Evolutionary conservation across 1,139 yeast genomes (phyloP), one percentile per base, ranked within the genome.

Genomic region (Taiozyma onychis): DNA sequence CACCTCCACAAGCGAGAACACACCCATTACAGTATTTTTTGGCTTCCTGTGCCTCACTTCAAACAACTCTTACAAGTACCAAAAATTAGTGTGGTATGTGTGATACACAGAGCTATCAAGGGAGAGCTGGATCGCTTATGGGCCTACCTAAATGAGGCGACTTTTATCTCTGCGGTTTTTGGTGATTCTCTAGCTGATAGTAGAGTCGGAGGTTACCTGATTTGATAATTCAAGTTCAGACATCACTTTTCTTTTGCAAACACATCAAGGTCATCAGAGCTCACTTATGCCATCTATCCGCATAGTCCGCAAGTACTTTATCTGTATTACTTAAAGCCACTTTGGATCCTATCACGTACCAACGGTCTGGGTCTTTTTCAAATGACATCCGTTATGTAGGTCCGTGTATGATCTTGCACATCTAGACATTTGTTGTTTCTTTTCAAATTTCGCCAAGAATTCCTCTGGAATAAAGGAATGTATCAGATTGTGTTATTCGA

Each of bases 261-360:
- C 28, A 26, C 9, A 85, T 88, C 96, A 88, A 96, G 96, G 97
- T 89, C 89, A 18, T 28, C 11, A 10, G 89, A 88, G 95, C 86
- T 95, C 95, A 95, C 18, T 18, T 18, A 18, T 2, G 96, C 16
- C 34, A 30, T 14, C 34, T 30, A 30, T 18, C 3, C 18, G 18
- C 18, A 18, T 18, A 18, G 3, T 30, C 34, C 16, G 16, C 34
- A 30, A 30, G 34, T 13, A 30, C 5, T 30, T 13, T 14, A 13
- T 13, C 34, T 13, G 6, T 13, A n/a, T 6, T 30, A 30, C 34
- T 13, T 14, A 7, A 30, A 30, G 14, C 34, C 34, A 13, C 10
- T 30, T n/a, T 8, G 10, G 6, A 9, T 11, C 11, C 32, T 13
- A 6, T 14, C 18, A 18, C 18, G 18, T 18, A 18, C 16, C 16